Evolutionary conservation across 2,329 filamentous ascomycete species (phyloP).

Genomic region (Coniochaeta sp.): DNA sequence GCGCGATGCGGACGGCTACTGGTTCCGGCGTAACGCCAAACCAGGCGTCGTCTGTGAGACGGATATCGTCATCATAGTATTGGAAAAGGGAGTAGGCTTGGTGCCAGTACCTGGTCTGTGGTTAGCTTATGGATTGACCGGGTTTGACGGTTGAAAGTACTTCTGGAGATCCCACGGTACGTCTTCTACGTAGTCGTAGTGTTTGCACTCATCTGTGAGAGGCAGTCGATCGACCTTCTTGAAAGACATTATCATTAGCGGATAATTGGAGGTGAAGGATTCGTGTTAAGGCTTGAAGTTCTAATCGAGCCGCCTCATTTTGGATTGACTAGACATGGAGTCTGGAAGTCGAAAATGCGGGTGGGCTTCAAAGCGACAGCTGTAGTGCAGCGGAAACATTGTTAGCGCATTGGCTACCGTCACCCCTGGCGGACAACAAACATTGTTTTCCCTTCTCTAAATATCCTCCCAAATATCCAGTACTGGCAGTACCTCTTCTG

Average conservation of each 20-base stretch:
- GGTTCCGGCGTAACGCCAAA: conserved; percentile 95
- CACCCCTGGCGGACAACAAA: background rate
- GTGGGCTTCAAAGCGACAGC: no score
- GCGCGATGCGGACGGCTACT: conserved; percentile 75
- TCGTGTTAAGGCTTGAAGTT: background rate
- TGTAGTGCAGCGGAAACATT: no score
- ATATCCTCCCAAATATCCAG: background rate
- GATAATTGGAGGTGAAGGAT: background rate
- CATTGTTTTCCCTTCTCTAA: background rate
- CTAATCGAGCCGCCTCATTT: no score
- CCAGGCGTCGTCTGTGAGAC: conserved; percentile 91
- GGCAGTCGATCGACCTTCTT: conserved; percentile 38
- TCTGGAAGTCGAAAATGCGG: no score
- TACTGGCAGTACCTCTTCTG: background rate
- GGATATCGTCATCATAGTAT: conserved; percentile 78
- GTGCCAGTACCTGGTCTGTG: conserved; percentile 67
- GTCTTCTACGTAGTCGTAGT: conserved; percentile 63
- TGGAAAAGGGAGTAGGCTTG: conserved; percentile 86
- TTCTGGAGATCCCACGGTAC: conserved; percentile 83
- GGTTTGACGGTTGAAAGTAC: conserved; percentile 36
- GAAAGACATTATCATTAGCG: conserved; percentile 11
- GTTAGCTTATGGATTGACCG: background rate
- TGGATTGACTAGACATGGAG: no score
- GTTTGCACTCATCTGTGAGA: conserved; percentile 59
- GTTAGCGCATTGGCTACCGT: no score